These are phyloP conservation scores for Umbelopsis sp. DNA, from an alignment of 192 early-diverging fungal genomes.

Conservation along the genomic window DNA sequence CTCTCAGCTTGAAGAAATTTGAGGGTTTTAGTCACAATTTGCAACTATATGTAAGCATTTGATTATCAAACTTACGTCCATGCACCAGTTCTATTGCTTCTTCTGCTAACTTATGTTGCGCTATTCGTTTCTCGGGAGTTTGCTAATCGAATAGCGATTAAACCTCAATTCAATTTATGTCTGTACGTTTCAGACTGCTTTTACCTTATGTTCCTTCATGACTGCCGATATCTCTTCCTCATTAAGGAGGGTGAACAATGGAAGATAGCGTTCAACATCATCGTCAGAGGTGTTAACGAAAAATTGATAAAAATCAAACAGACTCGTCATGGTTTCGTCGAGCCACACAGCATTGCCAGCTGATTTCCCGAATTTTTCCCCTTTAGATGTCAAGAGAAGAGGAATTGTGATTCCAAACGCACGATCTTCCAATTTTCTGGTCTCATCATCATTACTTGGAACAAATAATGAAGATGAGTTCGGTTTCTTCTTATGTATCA, in stretches of 20 bases:
- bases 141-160: conserved; percentile 23
- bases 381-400: conserved; percentile 81
- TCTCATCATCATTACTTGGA: conserved; percentile 4
- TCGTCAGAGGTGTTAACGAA: conserved; percentile 85
- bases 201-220: conserved; percentile 69
- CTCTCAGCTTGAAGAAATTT: conserved; percentile 46
- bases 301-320: conserved; percentile 95
- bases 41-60: neutral
- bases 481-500: conserved; percentile 72
- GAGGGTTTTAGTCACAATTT: neutral
- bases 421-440: conserved; percentile 31
- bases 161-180: no score
- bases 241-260: conserved; percentile 82
- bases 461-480: conserved; percentile 11
- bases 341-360: conserved; percentile 97
- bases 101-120: conserved; percentile 76
- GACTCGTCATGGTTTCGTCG: conserved; percentile 73
- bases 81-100: conserved; percentile 93
- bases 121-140: conserved; percentile 68
- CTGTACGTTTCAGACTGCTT: neutral
- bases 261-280: conserved; percentile 75
- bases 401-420: conserved; percentile 89
- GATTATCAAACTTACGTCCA: conserved; percentile 53
- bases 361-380: conserved; percentile 98
- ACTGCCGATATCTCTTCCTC: conserved; percentile 59